Conservation (phyloP, 164 flowering plant species). For the Warburgia ugandensis region DNA sequence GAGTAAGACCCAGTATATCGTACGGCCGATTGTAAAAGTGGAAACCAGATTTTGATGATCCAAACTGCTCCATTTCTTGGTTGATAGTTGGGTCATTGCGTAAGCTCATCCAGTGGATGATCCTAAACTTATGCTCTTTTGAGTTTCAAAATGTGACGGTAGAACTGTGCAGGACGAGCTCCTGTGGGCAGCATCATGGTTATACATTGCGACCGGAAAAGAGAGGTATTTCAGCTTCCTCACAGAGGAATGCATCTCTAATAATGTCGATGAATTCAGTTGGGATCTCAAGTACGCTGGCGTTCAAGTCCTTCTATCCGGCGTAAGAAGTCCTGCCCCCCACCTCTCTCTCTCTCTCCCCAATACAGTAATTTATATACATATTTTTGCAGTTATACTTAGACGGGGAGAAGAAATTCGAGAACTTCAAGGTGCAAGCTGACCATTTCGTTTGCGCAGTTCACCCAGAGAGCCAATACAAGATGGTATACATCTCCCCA, state of each 20-base stretch:
- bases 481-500: constrained; percentile 52
- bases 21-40: too few relatives aligned
- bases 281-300: constrained; percentile 99
- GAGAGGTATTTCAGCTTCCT: constrained; percentile 40
- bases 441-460: constrained; percentile 66
- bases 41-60: too few relatives aligned
- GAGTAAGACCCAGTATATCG: too few relatives aligned
- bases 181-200: constrained; percentile 94
- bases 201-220: constrained; percentile 53
- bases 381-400: constrained; percentile 38
- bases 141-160: too few relatives aligned
- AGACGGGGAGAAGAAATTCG: constrained; percentile 38
- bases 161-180: constrained; percentile 97
- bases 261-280: constrained; percentile 61
- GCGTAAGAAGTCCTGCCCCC: constrained; percentile 31
- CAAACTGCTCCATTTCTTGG: too few relatives aligned
- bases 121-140: too few relatives aligned
- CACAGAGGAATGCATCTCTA: constrained; percentile 52
- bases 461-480: constrained; percentile 65
- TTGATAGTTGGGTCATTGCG: too few relatives aligned
- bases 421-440: constrained; percentile 46
- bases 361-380: too few relatives aligned
- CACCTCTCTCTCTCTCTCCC: not conserved
- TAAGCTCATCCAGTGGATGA: too few relatives aligned
- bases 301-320: constrained; percentile 59